Conservation (phyloP, 768 basidiomycete species). For the Suillus placidus region DNA sequence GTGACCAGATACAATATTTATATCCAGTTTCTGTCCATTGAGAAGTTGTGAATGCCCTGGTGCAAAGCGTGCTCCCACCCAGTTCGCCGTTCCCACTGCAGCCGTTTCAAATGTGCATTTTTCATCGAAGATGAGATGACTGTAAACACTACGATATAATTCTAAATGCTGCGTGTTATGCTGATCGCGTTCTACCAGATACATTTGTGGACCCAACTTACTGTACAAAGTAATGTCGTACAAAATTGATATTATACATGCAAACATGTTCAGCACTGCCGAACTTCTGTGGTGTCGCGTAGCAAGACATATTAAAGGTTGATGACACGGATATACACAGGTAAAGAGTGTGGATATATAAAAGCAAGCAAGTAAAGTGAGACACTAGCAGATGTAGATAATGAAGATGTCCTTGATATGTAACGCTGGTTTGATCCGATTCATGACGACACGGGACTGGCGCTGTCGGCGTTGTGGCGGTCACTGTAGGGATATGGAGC, state of each 20-base stretch:
- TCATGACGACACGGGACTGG: conserved; percentile 13
- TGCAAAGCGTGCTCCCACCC: not conserved
- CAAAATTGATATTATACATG: not conserved
- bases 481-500: conserved; percentile 38
- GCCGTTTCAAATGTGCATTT: not conserved
- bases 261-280: not conserved
- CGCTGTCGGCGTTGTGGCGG: conserved; percentile 12
- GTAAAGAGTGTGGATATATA: conserved; percentile 2
- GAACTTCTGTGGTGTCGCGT: not conserved
- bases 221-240: not conserved
- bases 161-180: too few species aligned
- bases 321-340: not conserved
- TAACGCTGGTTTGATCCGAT: not conserved
- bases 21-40: not conserved
- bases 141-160: too few species aligned
- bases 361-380: not conserved
- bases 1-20: not conserved
- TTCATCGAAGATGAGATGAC: not conserved
- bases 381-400: not conserved
- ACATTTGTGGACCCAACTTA: not conserved
- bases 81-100: not conserved
- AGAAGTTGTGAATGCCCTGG: not conserved
- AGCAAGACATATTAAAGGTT: not conserved
- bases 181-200: not conserved
- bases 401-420: not conserved